A percentile compares a stretch with the other conserved stretches of the same genome.
phyloP scores from a whole-genome alignment of 208 protist genomes.

The Trypanosoma theileri region DNA sequence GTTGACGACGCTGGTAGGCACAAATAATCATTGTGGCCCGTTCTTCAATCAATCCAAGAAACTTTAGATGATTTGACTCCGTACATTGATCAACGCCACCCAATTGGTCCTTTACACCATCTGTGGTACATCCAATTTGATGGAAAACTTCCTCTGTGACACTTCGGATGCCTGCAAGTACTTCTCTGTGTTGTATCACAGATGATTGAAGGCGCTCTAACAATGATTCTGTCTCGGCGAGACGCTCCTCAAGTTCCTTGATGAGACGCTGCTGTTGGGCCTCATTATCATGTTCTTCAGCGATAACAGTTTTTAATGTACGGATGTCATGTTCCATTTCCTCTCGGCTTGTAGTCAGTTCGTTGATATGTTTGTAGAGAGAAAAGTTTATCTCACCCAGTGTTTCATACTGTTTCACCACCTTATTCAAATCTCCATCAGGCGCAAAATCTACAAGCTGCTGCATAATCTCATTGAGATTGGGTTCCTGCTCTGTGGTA shows the following conservation, averaged over 20 bases:
- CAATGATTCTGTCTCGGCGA: conserved; percentile 80
- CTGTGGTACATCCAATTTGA: conserved; percentile 61
- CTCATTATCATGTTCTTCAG: conserved; percentile 81
- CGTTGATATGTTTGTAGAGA: conserved; percentile 96
- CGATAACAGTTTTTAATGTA: conserved; percentile 74
- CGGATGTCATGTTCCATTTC: conserved; percentile 86
- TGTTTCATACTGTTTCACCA: conserved; percentile 83
- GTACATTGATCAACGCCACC: conserved; percentile 46
- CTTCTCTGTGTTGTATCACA: conserved; percentile 52
- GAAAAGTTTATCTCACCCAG: conserved; percentile 95
- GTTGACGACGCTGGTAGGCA: conserved; percentile 58
- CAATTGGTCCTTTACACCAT: conserved; percentile 13
- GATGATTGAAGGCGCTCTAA: conserved; percentile 66
- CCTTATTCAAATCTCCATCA: conserved; percentile 81
- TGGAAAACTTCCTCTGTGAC: conserved; percentile 82
- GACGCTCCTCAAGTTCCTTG: conserved; percentile 87
- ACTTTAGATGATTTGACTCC: conserved; percentile 86
- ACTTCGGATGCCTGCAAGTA: conserved; percentile 56
- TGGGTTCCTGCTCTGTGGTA: conserved; percentile 22
- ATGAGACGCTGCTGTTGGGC: conserved; percentile 73
- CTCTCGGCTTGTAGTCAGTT: conserved; percentile 91
- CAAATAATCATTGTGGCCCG: conserved; percentile 76
- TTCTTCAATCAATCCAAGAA: conserved; percentile 92
- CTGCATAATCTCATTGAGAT: conserved; percentile 75
- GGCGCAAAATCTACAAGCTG: conserved; percentile 82